phyloP scores from a whole-genome alignment of 768 basidiomycete species.

The Kwoniella botswanensis region DNA sequence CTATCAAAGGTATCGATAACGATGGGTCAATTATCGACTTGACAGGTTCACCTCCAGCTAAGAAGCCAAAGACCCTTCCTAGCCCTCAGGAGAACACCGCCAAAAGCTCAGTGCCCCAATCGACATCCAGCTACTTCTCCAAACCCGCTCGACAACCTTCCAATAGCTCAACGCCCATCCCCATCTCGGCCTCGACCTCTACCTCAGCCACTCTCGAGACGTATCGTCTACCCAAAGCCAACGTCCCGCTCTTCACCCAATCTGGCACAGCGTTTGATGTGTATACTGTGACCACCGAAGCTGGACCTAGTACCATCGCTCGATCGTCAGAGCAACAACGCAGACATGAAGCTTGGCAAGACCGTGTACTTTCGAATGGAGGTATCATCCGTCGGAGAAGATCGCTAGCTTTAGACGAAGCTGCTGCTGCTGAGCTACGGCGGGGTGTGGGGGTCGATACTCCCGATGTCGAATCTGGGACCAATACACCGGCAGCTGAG shows the following conservation, averaged over 20 bases:
- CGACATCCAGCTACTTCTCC: constrained; percentile 32
- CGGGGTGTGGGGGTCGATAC: constrained; percentile 24
- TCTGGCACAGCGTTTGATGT: constrained; percentile 43
- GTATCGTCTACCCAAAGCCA: constrained; percentile 28
- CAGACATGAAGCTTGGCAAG: constrained; percentile 47
- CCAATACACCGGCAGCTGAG: constrained; percentile 14
- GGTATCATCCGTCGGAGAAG: constrained; percentile 47
- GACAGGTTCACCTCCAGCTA: constrained; percentile 34
- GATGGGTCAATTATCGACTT: constrained; percentile 33
- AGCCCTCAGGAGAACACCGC: constrained; percentile 1
- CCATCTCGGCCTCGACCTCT: background rate
- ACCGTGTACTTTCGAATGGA: constrained; percentile 30
- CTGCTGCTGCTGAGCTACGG: constrained; percentile 46
- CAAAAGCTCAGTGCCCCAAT: constrained; percentile 10
- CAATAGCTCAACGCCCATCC: background rate
- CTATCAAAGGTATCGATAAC: constrained; percentile 17
- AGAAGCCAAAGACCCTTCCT: constrained; percentile 26
- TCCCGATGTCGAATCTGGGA: constrained; percentile 24
- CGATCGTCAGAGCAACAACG: constrained; percentile 26
- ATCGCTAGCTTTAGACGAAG: constrained; percentile 53
- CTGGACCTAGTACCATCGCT: constrained; percentile 17
- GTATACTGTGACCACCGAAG: constrained; percentile 16
- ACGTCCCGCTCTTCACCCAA: constrained; percentile 8
- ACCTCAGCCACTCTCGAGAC: constrained; percentile 16
- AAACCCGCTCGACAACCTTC: constrained; percentile 14